Conservation (phyloP, 208 protist genomes). For the Wallacemonas sp. region DNA sequence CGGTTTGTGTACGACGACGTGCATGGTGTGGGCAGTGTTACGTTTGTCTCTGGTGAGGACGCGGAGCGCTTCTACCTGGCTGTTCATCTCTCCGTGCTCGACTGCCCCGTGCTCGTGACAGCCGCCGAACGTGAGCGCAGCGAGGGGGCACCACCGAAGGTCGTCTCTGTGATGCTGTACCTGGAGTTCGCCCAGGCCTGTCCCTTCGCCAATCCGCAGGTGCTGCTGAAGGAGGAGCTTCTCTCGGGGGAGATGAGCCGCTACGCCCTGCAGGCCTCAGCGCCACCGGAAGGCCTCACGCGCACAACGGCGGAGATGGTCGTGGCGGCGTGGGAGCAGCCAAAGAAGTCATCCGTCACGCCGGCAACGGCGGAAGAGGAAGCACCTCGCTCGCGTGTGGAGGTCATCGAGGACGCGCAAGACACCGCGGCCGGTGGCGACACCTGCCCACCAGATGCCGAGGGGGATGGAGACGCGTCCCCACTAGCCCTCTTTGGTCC, state of each 20-base stretch:
- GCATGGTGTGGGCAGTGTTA: constrained; percentile 64
- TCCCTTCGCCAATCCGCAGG: constrained; percentile 54
- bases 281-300: constrained; percentile 4
- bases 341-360: neutral
- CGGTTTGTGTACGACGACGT: constrained; percentile 43
- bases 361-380: neutral
- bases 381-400: neutral
- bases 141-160: neutral
- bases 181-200: constrained; percentile 63
- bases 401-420: constrained; percentile 3
- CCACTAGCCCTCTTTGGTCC: constrained; percentile 24
- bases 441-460: neutral
- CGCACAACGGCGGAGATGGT: constrained; percentile 13
- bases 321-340: constrained; percentile 2
- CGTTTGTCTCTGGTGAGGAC: constrained; percentile 41
- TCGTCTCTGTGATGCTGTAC: constrained; percentile 27
- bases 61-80: constrained; percentile 63
- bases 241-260: constrained; percentile 41
- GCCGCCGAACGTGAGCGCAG: neutral
- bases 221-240: constrained; percentile 30
- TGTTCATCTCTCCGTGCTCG: constrained; percentile 46
- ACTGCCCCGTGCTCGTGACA: constrained; percentile 3
- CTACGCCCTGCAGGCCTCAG: constrained; percentile 24
- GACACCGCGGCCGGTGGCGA: neutral
- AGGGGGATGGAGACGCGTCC: neutral